Evolutionary conservation across 2,329 filamentous ascomycete species (phyloP).

Genomic region (Penicillium sp.): DNA sequence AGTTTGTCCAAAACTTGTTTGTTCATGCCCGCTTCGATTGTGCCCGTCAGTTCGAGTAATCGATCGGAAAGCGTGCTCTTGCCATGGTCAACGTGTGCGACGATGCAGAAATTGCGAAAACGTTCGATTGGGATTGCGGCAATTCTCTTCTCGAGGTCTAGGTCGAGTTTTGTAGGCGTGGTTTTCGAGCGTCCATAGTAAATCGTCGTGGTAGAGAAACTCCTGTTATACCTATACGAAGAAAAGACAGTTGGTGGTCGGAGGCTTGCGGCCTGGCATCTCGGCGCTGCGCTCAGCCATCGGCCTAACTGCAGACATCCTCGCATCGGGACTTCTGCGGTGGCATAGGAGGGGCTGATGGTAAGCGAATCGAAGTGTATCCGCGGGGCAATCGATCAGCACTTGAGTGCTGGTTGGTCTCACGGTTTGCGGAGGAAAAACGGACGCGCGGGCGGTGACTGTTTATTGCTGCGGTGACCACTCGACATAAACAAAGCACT

Average conservation of each 20-base stretch:
- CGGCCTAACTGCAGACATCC: conserved; percentile 47
- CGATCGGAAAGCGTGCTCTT: conserved; percentile 95
- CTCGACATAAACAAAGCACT: conserved; percentile 38
- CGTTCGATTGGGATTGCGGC: conserved; percentile 51
- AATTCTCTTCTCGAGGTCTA: conserved; percentile 59
- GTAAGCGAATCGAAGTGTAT: conserved; percentile 3
- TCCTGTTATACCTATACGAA: conserved; percentile 21
- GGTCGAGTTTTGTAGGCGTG: conserved; percentile 25
- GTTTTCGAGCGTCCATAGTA: conserved; percentile 22
- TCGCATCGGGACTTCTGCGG: conserved; percentile 44
- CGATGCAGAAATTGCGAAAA: conserved; percentile 93
- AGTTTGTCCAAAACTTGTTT: conserved; percentile 97
- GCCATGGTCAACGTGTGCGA: conserved; percentile 97
- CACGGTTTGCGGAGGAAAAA: conserved; percentile 35
- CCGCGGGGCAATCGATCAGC: background rate
- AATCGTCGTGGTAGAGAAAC: conserved; percentile 32
- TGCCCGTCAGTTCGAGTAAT: conserved; percentile 88
- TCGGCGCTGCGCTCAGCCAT: conserved; percentile 45
- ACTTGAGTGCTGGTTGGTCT: background rate
- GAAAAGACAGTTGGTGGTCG: conserved; percentile 26
- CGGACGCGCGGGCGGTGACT: conserved; percentile 25
- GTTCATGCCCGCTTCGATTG: conserved; percentile 79
- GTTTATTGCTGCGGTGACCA: conserved; percentile 37
- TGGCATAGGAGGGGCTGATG: conserved; percentile 28
- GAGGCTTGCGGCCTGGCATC: conserved; percentile 31